Base-by-base conservation (phyloP, 2,329 filamentous ascomycete genomes). In the Didymosphaeria variabile region DNA sequence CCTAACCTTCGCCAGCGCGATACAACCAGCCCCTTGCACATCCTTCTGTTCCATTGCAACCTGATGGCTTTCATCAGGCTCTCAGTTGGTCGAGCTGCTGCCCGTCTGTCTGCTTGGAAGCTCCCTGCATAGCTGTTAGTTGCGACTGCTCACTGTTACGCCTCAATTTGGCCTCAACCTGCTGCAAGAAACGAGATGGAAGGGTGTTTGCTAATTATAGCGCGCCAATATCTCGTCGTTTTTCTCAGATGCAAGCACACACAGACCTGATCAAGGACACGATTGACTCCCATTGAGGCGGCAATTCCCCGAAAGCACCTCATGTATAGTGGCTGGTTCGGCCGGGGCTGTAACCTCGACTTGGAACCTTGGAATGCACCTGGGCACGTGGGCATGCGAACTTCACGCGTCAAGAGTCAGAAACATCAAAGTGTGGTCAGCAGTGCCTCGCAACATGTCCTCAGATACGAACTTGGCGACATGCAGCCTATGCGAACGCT, bases 11-110 rank as follows among this genome's bases (percentile, higher is more conserved):
- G 59, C 55, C 58, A 47, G 51, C 54, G 46, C 59, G 46, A 60
- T 52, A 55, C 61, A 42, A 50, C 64, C 59, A 53, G 57, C 59
- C 50, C 58, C 59, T 61, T 57, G 56, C 52, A 38, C 23, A 60
- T 61, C 60, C 2, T 45, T 44, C 55, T 52, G 49, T 32, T 57
- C 29, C 51, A 51, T 51, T 34, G 31, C 49, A 17, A 36, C 10
- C 3, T n/a, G 52, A 40, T 45, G 29, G 19, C 10, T 40, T 2
- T 29, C 26, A 6, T 29, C 23, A 32, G n/a, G 12, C 40, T 15
- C 26, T 46, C 53, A 7, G 23, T 44, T 23, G 42, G 23, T 5
- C 32, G 46, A 26, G 23, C 15, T 49, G 46, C 46, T 49, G 46
- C 46, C 46, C 44, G 15, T 26, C 42, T n/a, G 7, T 44, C 46